Conservation (phyloP, 2,329 filamentous ascomycete species). For the Dothideomycetidae sp. region DNA sequence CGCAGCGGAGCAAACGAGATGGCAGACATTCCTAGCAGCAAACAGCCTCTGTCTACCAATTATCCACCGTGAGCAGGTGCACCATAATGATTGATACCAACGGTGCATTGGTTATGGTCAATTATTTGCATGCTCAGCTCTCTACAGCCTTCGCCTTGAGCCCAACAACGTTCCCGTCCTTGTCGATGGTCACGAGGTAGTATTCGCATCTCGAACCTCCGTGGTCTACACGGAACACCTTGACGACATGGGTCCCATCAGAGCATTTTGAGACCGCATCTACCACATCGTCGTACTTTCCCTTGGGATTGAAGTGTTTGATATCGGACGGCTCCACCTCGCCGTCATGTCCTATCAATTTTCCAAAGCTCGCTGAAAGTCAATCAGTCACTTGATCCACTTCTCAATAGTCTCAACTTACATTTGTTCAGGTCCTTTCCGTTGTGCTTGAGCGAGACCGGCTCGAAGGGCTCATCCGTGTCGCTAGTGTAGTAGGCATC, state of each 20-base stretch:
- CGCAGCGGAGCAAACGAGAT: too few relatives aligned
- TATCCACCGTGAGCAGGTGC: too few relatives aligned
- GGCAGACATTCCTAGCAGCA: too few relatives aligned
- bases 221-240: constrained; percentile 57
- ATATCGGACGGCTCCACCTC: constrained; percentile 52
- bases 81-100: too few relatives aligned
- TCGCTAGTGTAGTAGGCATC: constrained; percentile 63
- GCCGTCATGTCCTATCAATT: constrained; percentile 46
- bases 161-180: constrained; percentile 52
- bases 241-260: constrained; percentile 45
- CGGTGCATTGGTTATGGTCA: too few relatives aligned
- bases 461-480: constrained; percentile 72
- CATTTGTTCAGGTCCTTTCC: constrained; percentile 36
- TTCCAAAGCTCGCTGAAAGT: constrained; percentile 42
- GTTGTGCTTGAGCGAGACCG: constrained; percentile 50
- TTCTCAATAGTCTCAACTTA: constrained; percentile 20
- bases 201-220: constrained; percentile 58
- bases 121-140: constrained; percentile 16
- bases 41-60: too few relatives aligned
- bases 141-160: constrained; percentile 67
- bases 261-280: constrained; percentile 54
- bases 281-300: constrained; percentile 54
- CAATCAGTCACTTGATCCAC: neutral
- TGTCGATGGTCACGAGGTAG: constrained; percentile 56
- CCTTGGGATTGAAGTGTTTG: constrained; percentile 57